These are phyloP conservation scores for Ganoderma lucidum DNA, from an alignment of 1,284 basidiomycete species.

Conservation along the genomic window DNA sequence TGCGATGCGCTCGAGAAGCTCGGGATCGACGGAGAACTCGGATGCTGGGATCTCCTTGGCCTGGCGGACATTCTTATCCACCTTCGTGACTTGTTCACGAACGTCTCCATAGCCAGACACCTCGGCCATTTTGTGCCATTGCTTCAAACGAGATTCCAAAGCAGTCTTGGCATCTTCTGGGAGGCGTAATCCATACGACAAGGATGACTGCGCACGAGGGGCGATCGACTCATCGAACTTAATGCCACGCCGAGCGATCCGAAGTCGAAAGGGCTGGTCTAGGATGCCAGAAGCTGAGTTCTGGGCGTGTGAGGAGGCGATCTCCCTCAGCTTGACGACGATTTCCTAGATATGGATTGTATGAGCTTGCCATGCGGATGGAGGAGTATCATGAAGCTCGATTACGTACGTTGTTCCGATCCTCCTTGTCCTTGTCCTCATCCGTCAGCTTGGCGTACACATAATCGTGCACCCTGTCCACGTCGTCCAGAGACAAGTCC, in stretches of 20 bases:
- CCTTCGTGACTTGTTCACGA: constrained; percentile 24
- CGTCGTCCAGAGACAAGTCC: background rate
- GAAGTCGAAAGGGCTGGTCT: constrained; percentile 14
- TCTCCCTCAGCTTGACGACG: background rate
- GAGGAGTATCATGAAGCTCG: background rate
- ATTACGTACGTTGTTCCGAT: background rate
- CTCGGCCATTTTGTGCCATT: constrained; percentile 18
- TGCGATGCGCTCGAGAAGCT: constrained; percentile 33
- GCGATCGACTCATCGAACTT: constrained; percentile 3
- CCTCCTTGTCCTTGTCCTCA: background rate
- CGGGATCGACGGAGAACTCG: constrained; percentile 36
- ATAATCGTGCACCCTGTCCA: background rate
- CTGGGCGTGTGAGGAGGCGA: background rate
- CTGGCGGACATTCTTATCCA: constrained; percentile 33
- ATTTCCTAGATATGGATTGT: background rate
- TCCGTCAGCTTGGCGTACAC: background rate
- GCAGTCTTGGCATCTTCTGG: background rate
- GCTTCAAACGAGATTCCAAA: constrained; percentile 11
- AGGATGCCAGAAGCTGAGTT: constrained; percentile 13
- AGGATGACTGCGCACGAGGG: background rate
- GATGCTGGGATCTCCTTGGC: constrained; percentile 41
- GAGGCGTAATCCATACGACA: background rate
- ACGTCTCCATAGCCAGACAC: constrained; percentile 30
- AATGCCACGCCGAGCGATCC: constrained; percentile 12
- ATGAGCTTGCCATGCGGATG: background rate